Conservation (phyloP, 441 rosid genomes). For the Adansonia gregorii region DNA sequence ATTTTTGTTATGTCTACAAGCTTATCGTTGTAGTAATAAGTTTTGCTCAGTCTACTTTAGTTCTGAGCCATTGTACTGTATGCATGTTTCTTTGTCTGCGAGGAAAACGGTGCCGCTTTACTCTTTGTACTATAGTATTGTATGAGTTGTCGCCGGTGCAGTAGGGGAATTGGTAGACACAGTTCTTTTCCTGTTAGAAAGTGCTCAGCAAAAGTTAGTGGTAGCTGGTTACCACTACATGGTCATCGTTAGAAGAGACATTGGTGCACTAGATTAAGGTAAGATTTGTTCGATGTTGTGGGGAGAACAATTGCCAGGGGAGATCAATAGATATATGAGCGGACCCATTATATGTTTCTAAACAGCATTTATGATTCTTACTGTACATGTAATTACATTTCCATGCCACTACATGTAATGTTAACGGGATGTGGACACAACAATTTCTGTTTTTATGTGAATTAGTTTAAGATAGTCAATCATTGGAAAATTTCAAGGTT, state of each 20-base stretch:
- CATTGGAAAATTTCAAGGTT: neutral
- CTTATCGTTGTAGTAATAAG: too few relatives aligned
- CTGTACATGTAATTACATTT: neutral
- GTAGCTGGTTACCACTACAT: neutral
- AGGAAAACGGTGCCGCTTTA: too few relatives aligned
- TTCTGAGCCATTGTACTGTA: too few relatives aligned
- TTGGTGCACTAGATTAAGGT: neutral
- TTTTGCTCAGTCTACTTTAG: too few relatives aligned
- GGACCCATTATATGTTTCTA: neutral
- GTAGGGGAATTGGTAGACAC: neutral
- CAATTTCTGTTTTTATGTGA: neutral
- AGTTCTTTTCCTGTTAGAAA: neutral
- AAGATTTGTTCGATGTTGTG: neutral
- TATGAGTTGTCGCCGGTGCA: too few relatives aligned
- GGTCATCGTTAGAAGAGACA: slow-evolving; percentile 1
- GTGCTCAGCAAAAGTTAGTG: neutral
- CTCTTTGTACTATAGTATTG: too few relatives aligned
- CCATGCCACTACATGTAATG: neutral
- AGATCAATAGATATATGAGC: neutral
- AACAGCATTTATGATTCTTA: neutral
- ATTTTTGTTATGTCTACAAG: too few relatives aligned
- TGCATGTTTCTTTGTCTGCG: too few relatives aligned
- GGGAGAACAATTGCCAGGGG: neutral
- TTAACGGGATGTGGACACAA: neutral
- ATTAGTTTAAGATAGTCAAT: neutral